Percentiles rank a stretch among this genome's conserved stretches.
Evolutionary conservation across 2,329 filamentous ascomycete species (phyloP).

Genomic region (Pseudocercospora fijiensis): DNA sequence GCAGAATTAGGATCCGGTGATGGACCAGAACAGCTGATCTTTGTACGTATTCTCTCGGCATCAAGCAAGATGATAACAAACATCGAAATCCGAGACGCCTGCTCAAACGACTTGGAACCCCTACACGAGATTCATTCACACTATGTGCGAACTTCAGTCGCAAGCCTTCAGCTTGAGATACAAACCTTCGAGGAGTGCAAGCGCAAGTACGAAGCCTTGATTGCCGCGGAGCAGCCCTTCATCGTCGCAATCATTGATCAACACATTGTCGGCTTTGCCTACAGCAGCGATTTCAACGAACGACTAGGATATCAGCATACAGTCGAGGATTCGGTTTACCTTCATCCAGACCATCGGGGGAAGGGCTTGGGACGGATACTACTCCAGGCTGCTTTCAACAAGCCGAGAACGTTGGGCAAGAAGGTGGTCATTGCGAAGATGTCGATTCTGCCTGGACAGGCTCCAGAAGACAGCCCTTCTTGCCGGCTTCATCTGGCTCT

Average conservation of each 20-base stretch:
- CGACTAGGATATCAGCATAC: slow-evolving; percentile 23
- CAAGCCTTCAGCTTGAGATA: slow-evolving; percentile 19
- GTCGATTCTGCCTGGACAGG: slow-evolving; percentile 21
- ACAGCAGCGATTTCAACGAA: slow-evolving; percentile 21
- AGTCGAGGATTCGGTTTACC: slow-evolving; percentile 23
- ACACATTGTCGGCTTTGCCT: slow-evolving; percentile 21
- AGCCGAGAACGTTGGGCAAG: slow-evolving; percentile 12
- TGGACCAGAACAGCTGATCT: not conserved
- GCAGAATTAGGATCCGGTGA: too few species aligned
- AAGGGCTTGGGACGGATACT: slow-evolving; percentile 21
- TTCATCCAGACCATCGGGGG: slow-evolving; percentile 20
- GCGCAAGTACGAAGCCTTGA: slow-evolving; percentile 11
- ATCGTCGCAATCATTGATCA: slow-evolving; percentile 16
- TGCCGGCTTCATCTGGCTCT: slow-evolving; percentile 24
- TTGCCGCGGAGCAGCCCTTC: slow-evolving; percentile 15
- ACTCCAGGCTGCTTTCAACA: slow-evolving; percentile 17
- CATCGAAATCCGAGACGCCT: slow-evolving; percentile 21
- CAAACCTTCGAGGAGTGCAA: slow-evolving; percentile 2
- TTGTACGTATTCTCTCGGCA: not conserved
- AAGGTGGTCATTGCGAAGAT: slow-evolving; percentile 24
- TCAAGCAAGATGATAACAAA: not conserved
- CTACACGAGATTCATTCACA: slow-evolving; percentile 21
- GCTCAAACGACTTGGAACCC: slow-evolving; percentile 8
- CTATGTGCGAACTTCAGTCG: slow-evolving; percentile 23
- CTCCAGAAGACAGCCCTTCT: slow-evolving; percentile 14